phyloP scores from a whole-genome alignment of 116 monocot species.

The Papilionanthe hybrid region DNA sequence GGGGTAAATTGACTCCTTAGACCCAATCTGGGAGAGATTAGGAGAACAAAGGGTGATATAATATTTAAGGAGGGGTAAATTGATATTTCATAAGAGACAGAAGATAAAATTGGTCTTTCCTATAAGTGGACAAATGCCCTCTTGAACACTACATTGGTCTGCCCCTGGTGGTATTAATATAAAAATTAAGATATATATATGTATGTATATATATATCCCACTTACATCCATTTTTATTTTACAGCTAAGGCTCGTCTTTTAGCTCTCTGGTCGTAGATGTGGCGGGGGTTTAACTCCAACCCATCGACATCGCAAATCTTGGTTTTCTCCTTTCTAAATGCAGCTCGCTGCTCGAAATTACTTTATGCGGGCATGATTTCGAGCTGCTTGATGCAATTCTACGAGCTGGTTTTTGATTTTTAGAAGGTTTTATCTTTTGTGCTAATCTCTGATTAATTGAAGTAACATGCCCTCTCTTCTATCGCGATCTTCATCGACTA shows the following conservation, averaged over 20 bases:
- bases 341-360: neutral
- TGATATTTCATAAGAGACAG: too few relatives aligned
- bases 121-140: too few relatives aligned
- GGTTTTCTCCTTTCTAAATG: neutral
- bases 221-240: too few relatives aligned
- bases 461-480: slow-evolving; percentile 10
- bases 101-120: too few relatives aligned
- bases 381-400: neutral
- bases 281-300: neutral
- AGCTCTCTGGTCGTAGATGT: neutral
- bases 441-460: neutral
- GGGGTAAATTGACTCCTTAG: too few relatives aligned
- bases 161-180: too few relatives aligned
- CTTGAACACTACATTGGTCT: too few relatives aligned
- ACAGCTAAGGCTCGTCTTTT: neutral
- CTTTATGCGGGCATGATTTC: neutral
- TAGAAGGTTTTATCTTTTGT: neutral
- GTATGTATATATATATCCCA: too few relatives aligned
- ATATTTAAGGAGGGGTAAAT: too few relatives aligned
- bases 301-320: neutral
- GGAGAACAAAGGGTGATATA: too few relatives aligned
- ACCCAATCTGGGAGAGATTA: too few relatives aligned
- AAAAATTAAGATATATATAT: too few relatives aligned
- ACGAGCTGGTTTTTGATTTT: neutral
- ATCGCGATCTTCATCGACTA: slow-evolving; percentile 5